Percentiles rank a stretch among this genome's conserved stretches.
Evolutionary conservation across 176 grass and related monocot genomes (phyloP).

Genomic region (Phoenix roebelenii): DNA sequence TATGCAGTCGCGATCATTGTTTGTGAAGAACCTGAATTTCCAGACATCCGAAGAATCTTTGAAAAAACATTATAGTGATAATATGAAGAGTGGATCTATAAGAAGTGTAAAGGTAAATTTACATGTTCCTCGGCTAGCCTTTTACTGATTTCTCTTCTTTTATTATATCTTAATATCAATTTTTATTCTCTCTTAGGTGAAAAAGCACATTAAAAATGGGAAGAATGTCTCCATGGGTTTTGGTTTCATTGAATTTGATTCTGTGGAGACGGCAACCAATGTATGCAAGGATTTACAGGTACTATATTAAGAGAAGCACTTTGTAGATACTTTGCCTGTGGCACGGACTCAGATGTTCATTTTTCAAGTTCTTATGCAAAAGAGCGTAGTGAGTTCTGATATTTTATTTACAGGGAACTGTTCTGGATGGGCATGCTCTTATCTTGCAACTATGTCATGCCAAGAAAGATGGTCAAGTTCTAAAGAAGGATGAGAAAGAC

Average conservation of each 20-base stretch:
- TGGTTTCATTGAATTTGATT: conserved; percentile 94
- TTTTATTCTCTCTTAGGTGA: conserved; percentile 43
- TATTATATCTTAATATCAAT: conserved; percentile 13
- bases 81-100: conserved; percentile 58
- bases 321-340: no score
- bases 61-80: conserved; percentile 71
- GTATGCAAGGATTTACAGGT: conserved; percentile 96
- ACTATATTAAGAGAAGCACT: neutral
- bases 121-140: conserved; percentile 2
- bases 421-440: conserved; percentile 94
- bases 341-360: no score
- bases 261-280: conserved; percentile 65
- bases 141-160: conserved; percentile 8
- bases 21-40: conserved; percentile 97
- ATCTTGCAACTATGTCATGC: conserved; percentile 87
- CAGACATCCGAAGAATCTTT: conserved; percentile 72
- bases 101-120: conserved; percentile 75
- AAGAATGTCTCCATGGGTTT: conserved; percentile 96
- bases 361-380: no score
- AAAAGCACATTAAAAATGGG: conserved; percentile 81
- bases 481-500: conserved; percentile 63
- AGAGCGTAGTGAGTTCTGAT: no score
- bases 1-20: conserved; percentile 70
- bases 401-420: conserved; percentile 45
- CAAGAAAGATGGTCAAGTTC: conserved; percentile 41